Base-by-base conservation (phyloP, 345 rosid species). In the Populus deltoides region DNA sequence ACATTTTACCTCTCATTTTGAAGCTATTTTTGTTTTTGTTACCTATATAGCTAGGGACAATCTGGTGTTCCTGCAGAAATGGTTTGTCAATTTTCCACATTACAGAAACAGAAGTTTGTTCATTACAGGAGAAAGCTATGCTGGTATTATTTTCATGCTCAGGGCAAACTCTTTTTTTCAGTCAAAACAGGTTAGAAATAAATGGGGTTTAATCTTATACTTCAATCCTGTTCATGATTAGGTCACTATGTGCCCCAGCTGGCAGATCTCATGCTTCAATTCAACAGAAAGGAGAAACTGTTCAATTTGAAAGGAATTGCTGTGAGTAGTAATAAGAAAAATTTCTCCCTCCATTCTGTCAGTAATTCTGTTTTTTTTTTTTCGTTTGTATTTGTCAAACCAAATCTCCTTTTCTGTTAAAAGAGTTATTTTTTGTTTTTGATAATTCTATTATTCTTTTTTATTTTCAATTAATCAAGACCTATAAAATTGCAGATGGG, bases 81-180 rank as follows among this genome's bases (percentile, higher is more conserved):
- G 99, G 99, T 87, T 96, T 71, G 80, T 83, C 79, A 96, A 89
- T 76, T 93, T 93, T 86, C 93, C 98, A 63, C 94, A 93, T 8
- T 96, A 92, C 91, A 92, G 78, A 78, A 93, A 92, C 87, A 88
- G 98, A 84, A 92, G 93, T 85, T 85, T 96, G 83, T 96, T 83
- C 89, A 87, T 96, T 55, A 85, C 97, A 22, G 99, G 99, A 81
- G 98, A 93, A 88, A 93, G 99, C 85, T 96, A 96, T 86, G 99
- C 99, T 66, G 98, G 98, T 93, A 88, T 33, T 35, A 20, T 74
- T 75, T 68, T 69, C 38, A 57, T 66, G 62, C 73, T 78, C 71
- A 66, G 62, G 35, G 16, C 35, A 55, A 25, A 7, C 0, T 4
- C 33, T 33, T 2, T 33, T 61, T n/a, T 36, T 69, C 38, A 33